Base-by-base conservation (phyloP, 169 alveolate genomes). In the Cryptosporidium xiaoi region DNA sequence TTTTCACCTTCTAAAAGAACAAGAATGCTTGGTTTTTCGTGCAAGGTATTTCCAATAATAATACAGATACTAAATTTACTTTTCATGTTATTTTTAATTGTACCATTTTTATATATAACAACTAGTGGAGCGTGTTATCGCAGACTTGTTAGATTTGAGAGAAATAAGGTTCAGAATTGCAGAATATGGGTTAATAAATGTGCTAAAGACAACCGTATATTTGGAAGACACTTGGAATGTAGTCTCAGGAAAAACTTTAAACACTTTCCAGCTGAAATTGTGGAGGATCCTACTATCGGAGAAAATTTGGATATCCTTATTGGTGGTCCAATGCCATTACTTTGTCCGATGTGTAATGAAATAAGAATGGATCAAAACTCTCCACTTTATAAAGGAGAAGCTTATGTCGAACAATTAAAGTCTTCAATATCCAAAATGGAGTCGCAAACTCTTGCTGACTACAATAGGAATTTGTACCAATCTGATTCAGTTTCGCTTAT, bases 281-380 rank as follows among this genome's bases (percentile, higher is more conserved):
- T 77, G 20, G 83, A 69, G 36, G 87, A 77, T 62, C 87, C 87
- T 2, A 77, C 87, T 15, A 77, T 77, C 58, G 87, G 87, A 20
- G 87, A 77, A 40, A 77, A 77, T 40, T 66, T 62, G 15, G 87
- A 77, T 46, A 77, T 77, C 5, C 29, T 62, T 2, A 40, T 62
- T 29, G 87, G 87, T 24, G 87, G 87, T 33, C 87, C 87, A 58
- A 62, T 77, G 69, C 87, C 87, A 29, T 46, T 77, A 53, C 50
- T 77, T 40, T 77, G 87, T 60, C 87, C 87, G 8, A 77, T 77
- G 71, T 77, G 87, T 44, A 77, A 77, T 77, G 87, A 77, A 77
- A 66, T 77, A 0, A 56, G 87, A 29, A 77, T 77, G 87, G 87
- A 77, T 29, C 69, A 53, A 7, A 77, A 62, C 10, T 77, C 87